A percentile compares a stretch with the other conserved stretches of the same genome.
Conservation (phyloP, 768 basidiomycete species). For the Mycena indigotica region DNA sequence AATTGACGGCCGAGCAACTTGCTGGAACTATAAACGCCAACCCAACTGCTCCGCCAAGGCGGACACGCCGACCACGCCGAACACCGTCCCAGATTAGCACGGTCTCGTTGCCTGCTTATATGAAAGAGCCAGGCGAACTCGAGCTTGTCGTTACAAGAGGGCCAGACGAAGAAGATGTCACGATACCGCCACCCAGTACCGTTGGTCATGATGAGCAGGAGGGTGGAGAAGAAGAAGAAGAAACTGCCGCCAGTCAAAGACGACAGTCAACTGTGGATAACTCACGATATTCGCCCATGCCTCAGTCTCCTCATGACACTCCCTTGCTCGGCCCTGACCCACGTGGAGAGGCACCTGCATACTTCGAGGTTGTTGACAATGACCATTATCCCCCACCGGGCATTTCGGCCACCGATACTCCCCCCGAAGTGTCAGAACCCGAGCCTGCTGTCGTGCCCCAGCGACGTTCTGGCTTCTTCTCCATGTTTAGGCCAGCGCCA, state of each 20-base stretch:
- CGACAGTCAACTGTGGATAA: constrained; percentile 33
- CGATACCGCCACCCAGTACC: constrained; percentile 43
- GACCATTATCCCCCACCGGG: constrained; percentile 9
- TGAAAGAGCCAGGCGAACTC: constrained; percentile 81
- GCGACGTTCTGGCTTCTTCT: constrained; percentile 49
- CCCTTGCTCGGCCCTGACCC: constrained; percentile 48
- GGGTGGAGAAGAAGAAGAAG: neutral
- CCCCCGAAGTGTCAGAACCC: constrained; percentile 17
- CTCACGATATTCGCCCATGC: constrained; percentile 41
- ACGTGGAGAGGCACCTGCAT: constrained; percentile 68
- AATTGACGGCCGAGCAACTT: constrained; percentile 61
- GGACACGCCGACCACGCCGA: constrained; percentile 47
- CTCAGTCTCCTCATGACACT: constrained; percentile 41
- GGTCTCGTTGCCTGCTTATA: constrained; percentile 74
- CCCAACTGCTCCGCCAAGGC: constrained; percentile 23
- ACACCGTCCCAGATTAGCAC: constrained; percentile 84
- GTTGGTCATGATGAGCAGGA: constrained; percentile 27
- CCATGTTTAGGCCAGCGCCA: constrained; percentile 38
- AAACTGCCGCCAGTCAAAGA: neutral
- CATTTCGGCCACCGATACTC: constrained; percentile 21
- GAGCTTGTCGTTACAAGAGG: constrained; percentile 72
- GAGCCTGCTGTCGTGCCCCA: constrained; percentile 18
- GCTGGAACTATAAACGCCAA: constrained; percentile 46
- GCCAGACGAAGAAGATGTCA: constrained; percentile 56
- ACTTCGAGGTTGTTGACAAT: constrained; percentile 56